phyloP scores from a whole-genome alignment of 1,139 yeast species.

The Hemisphaericaspora xylanilytica region DNA sequence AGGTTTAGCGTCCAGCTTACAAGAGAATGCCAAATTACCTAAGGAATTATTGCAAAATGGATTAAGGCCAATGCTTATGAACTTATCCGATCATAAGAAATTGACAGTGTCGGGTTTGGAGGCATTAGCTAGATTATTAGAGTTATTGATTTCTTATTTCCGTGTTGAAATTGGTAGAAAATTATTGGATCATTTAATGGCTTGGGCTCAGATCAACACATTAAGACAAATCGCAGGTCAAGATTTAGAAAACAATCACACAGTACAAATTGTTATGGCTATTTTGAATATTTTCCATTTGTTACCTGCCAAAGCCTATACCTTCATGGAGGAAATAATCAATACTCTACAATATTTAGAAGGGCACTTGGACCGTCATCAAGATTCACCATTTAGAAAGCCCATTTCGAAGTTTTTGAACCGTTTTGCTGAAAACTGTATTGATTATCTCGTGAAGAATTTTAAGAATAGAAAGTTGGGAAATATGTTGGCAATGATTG shows the following conservation, averaged over 20 bases:
- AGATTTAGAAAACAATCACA: constrained; percentile 74
- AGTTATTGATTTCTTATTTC: constrained; percentile 85
- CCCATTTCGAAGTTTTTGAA: constrained; percentile 88
- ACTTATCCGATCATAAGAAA: constrained; percentile 87
- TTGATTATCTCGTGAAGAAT: constrained; percentile 67
- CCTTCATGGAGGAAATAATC: constrained; percentile 85
- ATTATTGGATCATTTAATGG: constrained; percentile 86
- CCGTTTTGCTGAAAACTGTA: constrained; percentile 75
- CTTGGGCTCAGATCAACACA: constrained; percentile 90
- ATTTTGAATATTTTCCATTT: constrained; percentile 89
- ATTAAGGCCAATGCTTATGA: constrained; percentile 91
- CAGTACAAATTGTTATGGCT: constrained; percentile 84
- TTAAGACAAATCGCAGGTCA: constrained; percentile 69
- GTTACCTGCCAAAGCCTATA: constrained; percentile 87
- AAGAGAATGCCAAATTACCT: constrained; percentile 86
- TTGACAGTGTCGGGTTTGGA: constrained; percentile 87
- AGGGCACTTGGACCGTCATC: constrained; percentile 79
- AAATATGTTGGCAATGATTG: constrained; percentile 60
- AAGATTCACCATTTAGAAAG: constrained; percentile 84
- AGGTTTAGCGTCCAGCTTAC: constrained; percentile 79
- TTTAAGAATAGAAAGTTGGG: constrained; percentile 71
- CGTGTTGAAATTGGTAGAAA: constrained; percentile 96
- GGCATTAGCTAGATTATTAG: constrained; percentile 84
- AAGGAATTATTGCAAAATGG: constrained; percentile 93
- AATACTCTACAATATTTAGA: constrained; percentile 76